Conservation (phyloP, 1,284 basidiomycete species). For the Trichosporon inkin region DNA sequence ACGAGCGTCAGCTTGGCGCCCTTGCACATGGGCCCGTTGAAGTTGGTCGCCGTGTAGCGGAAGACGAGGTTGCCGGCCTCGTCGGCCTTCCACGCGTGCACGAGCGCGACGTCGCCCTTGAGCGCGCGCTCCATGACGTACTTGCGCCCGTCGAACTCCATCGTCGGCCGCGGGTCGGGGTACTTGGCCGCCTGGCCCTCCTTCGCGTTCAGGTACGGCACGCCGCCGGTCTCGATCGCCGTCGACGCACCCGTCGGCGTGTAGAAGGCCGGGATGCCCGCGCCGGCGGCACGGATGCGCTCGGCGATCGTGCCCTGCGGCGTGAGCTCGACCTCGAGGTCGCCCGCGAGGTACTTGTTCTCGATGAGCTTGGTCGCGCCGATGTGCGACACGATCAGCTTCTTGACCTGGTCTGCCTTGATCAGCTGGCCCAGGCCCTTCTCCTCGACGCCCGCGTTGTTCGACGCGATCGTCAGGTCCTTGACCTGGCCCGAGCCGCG, state of each 20-base stretch:
- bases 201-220: constrained; percentile 68
- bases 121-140: constrained; percentile 82
- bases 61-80: constrained; percentile 76
- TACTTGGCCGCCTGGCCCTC: constrained; percentile 23
- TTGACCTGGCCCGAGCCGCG: constrained; percentile 14
- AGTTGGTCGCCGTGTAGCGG: constrained; percentile 80
- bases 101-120: constrained; percentile 76
- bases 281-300: constrained; percentile 81
- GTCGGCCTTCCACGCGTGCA: constrained; percentile 89
- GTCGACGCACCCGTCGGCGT: constrained; percentile 85
- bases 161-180: constrained; percentile 65
- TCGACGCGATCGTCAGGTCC: constrained; percentile 17
- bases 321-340: constrained; percentile 74
- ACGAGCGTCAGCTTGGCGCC: constrained; percentile 84
- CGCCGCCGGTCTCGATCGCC: constrained; percentile 63
- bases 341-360: constrained; percentile 66
- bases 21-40: constrained; percentile 75
- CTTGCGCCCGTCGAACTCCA: constrained; percentile 70
- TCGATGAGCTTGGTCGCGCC: constrained; percentile 55
- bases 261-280: constrained; percentile 90
- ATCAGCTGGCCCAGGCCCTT: constrained; percentile 62
- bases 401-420: constrained; percentile 66
- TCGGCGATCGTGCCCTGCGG: constrained; percentile 70
- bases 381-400: constrained; percentile 84
- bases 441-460: constrained; percentile 25